These are phyloP conservation scores for Moniliella sp. DNA, from an alignment of 1,284 basidiomycete species.

Conservation along the genomic window DNA sequence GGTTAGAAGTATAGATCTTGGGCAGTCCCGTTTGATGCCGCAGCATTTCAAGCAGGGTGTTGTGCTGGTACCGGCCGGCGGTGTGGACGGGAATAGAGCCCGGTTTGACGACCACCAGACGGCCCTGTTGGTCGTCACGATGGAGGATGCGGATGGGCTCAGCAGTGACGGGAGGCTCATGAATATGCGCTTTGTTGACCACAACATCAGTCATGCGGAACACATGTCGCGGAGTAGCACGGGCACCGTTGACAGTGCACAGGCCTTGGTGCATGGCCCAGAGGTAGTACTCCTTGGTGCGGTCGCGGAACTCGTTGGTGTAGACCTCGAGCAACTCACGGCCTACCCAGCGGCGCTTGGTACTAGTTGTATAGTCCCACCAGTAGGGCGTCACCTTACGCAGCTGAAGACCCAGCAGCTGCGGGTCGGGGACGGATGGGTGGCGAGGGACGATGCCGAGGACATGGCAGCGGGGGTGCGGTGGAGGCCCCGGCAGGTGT, in stretches of 20 bases:
- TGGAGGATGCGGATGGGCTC: conserved; percentile 59
- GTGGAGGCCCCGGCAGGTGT: too few species aligned
- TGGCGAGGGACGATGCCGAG: too few species aligned
- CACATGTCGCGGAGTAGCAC: conserved; percentile 56
- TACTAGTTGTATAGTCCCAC: conserved; percentile 53
- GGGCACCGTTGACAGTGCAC: conserved; percentile 69
- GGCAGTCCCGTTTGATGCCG: conserved; percentile 60
- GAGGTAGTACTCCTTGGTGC: conserved; percentile 34
- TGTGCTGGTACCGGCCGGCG: conserved; percentile 19
- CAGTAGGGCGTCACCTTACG: not conserved
- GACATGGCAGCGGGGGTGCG: too few species aligned
- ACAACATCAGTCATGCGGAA: conserved; percentile 71
- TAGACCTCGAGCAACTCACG: conserved; percentile 45
- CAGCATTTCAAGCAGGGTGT: conserved; percentile 55
- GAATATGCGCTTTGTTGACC: conserved; percentile 75
- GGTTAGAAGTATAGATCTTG: conserved; percentile 71
- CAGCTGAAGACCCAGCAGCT: not conserved
- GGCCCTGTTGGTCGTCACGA: conserved; percentile 54
- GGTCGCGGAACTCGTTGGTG: conserved; percentile 34
- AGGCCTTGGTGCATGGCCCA: conserved; percentile 64
- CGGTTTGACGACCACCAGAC: conserved; percentile 53
- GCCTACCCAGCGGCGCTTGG: conserved; percentile 69
- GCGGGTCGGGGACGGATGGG: too few species aligned
- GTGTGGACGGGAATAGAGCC: conserved; percentile 31
- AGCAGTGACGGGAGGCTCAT: conserved; percentile 82